Evolutionary conservation across 1,284 basidiomycete genomes (phyloP).

Genomic region (Cyathus pygmaeus): DNA sequence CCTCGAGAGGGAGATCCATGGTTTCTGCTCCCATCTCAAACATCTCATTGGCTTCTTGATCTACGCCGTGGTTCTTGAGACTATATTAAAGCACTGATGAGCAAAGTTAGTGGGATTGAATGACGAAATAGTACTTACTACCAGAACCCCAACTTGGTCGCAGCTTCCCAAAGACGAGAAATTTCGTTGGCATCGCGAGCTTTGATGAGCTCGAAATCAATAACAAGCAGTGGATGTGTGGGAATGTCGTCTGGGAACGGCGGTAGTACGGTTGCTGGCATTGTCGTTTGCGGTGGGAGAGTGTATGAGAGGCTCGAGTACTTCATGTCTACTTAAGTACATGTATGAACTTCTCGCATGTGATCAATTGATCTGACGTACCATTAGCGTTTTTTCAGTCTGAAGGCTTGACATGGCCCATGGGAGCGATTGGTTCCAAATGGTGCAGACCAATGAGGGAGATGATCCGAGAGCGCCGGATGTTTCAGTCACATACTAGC

Average conservation of each 20-base stretch:
- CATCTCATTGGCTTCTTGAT: conserved; percentile 63
- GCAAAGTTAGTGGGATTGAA: background rate
- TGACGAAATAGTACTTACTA: conserved; percentile 53
- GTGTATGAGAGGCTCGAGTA: no score
- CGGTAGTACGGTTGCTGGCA: conserved; percentile 33
- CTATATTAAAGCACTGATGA: conserved; percentile 35
- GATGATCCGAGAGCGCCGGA: no score
- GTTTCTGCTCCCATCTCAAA: conserved; percentile 69
- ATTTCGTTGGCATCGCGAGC: conserved; percentile 49
- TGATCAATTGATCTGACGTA: no score
- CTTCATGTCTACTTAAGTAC: no score
- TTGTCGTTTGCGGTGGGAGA: no score
- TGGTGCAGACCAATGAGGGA: no score
- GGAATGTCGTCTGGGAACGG: conserved; percentile 60
- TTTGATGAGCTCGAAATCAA: conserved; percentile 59
- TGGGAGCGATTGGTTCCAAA: no score
- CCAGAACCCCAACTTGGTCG: conserved; percentile 64
- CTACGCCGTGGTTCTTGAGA: conserved; percentile 70
- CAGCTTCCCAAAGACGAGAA: conserved; percentile 60
- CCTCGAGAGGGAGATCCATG: conserved; percentile 65
- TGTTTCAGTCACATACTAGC: no score
- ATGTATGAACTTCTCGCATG: no score
- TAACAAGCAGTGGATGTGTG: conserved; percentile 60
- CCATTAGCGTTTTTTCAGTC: no score
- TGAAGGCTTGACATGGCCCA: no score